Percentiles rank a stretch among this genome's conserved stretches.
Evolutionary conservation across 805 yeast genomes (phyloP).

Genomic region (Candida ficus): DNA sequence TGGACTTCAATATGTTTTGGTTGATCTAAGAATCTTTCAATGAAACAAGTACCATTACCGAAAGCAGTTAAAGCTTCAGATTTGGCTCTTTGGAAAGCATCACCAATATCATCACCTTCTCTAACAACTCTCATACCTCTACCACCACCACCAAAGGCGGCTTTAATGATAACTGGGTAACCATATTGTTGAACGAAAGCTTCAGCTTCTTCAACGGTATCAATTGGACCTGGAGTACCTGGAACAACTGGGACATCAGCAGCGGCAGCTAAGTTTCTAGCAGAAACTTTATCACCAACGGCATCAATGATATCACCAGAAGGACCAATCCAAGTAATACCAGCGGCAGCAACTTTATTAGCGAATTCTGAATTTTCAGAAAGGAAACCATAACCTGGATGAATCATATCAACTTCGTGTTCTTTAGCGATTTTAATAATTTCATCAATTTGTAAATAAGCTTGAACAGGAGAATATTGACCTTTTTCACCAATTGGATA

Average conservation of each 20-base stretch:
- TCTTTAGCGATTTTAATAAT: conserved; percentile 79
- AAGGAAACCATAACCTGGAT: conserved; percentile 89
- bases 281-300: conserved; percentile 96
- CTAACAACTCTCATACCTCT: conserved; percentile 99
- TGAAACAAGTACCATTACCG: conserved; percentile 97
- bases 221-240: conserved; percentile 97
- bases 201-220: conserved; percentile 67
- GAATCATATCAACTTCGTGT: conserved; percentile 79
- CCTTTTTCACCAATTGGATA: conserved; percentile 88
- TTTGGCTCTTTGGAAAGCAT: conserved; percentile 89
- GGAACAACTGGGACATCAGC: conserved; percentile 93
- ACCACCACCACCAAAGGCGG: conserved; percentile 99
- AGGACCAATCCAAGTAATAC: conserved; percentile 97
- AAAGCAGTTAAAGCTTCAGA: conserved; percentile 95
- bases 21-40: conserved; percentile 88
- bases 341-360: conserved; percentile 80
- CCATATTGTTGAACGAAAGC: conserved; percentile 82
- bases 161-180: conserved; percentile 94
- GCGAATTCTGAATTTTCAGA: conserved; percentile 94
- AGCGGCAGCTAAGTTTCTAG: conserved; percentile 77
- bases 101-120: conserved; percentile 89
- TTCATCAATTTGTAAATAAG: conserved; percentile 93
- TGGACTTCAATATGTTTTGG: conserved; percentile 99
- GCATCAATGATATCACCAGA: conserved; percentile 80
- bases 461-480: conserved; percentile 91